Conservation (phyloP, 2,329 filamentous ascomycete genomes). For the Pochonia chlamydosporia region DNA sequence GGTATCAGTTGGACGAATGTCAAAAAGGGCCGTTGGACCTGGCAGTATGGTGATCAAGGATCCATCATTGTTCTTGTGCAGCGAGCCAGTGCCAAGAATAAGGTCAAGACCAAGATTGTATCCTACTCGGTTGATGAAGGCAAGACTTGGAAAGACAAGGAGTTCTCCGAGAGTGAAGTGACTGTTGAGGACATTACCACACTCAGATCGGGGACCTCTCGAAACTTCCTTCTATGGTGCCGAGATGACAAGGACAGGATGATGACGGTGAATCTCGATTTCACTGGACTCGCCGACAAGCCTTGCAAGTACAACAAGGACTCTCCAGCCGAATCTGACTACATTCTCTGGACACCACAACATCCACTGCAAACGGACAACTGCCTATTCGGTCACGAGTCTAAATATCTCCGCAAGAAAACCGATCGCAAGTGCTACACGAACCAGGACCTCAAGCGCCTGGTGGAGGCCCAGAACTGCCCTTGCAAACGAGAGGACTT, state of each 20-base stretch:
- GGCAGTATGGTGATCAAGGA: slow-evolving; percentile 94
- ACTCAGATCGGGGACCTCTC: slow-evolving; percentile 79
- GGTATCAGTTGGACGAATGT: slow-evolving; percentile 82
- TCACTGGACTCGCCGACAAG: slow-evolving; percentile 69
- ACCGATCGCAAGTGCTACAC: slow-evolving; percentile 76
- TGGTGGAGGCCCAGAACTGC: slow-evolving; percentile 74
- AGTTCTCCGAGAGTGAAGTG: slow-evolving; percentile 68
- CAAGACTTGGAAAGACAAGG: slow-evolving; percentile 67
- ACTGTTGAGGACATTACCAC: slow-evolving; percentile 78
- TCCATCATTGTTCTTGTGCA: slow-evolving; percentile 85
- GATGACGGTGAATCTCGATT: slow-evolving; percentile 80
- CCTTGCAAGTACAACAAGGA: slow-evolving; percentile 65
- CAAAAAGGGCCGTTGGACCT: slow-evolving; percentile 83
- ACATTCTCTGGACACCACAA: slow-evolving; percentile 79
- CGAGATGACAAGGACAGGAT: slow-evolving; percentile 49
- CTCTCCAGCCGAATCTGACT: slow-evolving; percentile 52
- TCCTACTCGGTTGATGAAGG: slow-evolving; percentile 81
- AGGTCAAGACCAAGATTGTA: slow-evolving; percentile 60
- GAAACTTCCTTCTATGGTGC: slow-evolving; percentile 90
- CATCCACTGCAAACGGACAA: slow-evolving; percentile 74
- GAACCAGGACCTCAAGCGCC: slow-evolving; percentile 60
- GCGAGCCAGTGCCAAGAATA: slow-evolving; percentile 60
- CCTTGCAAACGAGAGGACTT: slow-evolving; percentile 79
- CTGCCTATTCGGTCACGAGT: slow-evolving; percentile 88
- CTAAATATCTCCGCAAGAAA: slow-evolving; percentile 88